Conservation (phyloP, 2,329 filamentous ascomycete species). For the Cryphonectria japonica region DNA sequence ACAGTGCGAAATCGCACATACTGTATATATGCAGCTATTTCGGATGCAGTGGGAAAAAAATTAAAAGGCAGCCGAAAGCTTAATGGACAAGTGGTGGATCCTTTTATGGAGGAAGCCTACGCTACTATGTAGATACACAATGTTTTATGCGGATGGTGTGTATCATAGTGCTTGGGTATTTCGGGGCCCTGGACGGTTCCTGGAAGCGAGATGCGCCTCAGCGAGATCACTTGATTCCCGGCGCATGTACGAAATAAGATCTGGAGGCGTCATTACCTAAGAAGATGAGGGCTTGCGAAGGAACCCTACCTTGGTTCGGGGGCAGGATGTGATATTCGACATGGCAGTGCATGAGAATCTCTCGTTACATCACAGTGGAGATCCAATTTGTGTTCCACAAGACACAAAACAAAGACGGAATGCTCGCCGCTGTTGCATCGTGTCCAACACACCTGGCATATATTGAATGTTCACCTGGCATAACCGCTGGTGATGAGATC, state of each 20-base stretch:
- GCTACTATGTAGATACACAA: neutral
- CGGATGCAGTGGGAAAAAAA: neutral
- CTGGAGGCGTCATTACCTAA: neutral
- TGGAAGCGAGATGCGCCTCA: neutral
- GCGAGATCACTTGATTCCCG: conserved; percentile 24
- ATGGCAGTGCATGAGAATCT: neutral
- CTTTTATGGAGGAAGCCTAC: neutral
- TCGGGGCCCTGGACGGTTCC: neutral
- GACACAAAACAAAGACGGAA: too few relatives aligned
- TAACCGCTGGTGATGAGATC: neutral
- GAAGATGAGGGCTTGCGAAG: neutral
- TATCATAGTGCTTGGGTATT: neutral
- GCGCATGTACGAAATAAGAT: conserved; percentile 6
- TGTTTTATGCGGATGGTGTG: neutral
- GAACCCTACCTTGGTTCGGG: neutral
- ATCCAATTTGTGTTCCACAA: neutral
- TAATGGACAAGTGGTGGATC: neutral
- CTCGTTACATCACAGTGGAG: neutral
- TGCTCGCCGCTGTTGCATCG: neutral
- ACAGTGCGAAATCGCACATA: neutral
- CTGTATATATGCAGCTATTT: neutral
- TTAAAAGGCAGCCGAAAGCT: neutral
- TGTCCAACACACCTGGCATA: neutral
- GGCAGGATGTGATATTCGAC: neutral
- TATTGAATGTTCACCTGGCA: neutral